A percentile compares a stretch with the other conserved stretches of the same genome.
phyloP scores from a whole-genome alignment of 2,329 filamentous ascomycete genomes.

The Fonsecaea monophora region DNA sequence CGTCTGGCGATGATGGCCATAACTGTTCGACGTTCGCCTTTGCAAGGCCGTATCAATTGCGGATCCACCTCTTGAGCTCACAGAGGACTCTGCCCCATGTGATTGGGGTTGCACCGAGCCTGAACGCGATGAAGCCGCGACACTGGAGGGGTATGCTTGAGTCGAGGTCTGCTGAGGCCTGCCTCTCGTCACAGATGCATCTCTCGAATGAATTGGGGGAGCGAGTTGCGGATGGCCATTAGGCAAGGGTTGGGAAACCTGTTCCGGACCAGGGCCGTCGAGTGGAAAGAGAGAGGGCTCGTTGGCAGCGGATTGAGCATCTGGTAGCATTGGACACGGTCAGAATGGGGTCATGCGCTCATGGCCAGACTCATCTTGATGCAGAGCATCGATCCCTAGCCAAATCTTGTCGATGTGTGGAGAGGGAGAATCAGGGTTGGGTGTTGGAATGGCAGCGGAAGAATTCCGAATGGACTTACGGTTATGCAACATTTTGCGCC shows the following conservation, averaged over 20 bases:
- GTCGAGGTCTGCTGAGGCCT: constrained; percentile 40
- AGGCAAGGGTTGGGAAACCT: constrained; percentile 27
- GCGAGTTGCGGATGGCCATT: constrained; percentile 44
- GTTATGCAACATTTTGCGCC: constrained; percentile 40
- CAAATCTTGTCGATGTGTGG: constrained; percentile 6
- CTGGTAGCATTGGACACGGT: constrained; percentile 32
- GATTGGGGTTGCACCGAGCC: constrained; percentile 36
- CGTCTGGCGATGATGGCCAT: constrained; percentile 93
- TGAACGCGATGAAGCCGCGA: constrained; percentile 32
- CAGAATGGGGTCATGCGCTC: constrained; percentile 23
- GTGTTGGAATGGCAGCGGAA: constrained; percentile 24
- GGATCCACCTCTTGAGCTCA: constrained; percentile 28
- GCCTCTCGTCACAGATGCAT: constrained; percentile 53
- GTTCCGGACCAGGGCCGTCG: constrained; percentile 37
- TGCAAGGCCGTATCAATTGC: constrained; percentile 48
- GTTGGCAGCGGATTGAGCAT: constrained; percentile 33
- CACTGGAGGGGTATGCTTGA: constrained; percentile 26
- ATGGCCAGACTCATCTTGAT: constrained; percentile 15
- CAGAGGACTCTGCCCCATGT: constrained; percentile 25
- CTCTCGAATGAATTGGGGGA: constrained; percentile 51
- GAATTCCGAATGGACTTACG: constrained; percentile 34
- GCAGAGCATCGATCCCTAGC: constrained; percentile 2
- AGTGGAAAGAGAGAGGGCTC: constrained; percentile 28
- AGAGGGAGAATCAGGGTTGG: constrained; percentile 2
- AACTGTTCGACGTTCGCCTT: constrained; percentile 61